Conservation (phyloP, 371 early-diverging fungal genomes). For the Cokeromyces recurvatus region DNA sequence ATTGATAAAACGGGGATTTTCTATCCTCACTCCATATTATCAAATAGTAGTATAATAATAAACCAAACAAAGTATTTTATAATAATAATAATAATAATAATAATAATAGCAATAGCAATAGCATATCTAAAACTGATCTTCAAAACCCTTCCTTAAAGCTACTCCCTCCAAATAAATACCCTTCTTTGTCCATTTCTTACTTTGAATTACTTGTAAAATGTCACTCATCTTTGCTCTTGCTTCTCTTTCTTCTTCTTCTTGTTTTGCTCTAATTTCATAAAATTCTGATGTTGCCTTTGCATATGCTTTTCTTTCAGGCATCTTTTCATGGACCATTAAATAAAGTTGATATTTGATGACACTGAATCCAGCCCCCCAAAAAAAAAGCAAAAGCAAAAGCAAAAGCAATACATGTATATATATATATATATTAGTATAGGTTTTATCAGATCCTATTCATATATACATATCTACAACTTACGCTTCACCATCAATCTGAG, state of each 20-base stretch:
- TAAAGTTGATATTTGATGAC: conserved; percentile 76
- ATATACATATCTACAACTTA: too few species aligned
- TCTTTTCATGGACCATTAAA: conserved; percentile 59
- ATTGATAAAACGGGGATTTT: too few species aligned
- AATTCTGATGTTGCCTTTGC: conserved; percentile 66
- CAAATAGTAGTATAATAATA: too few species aligned
- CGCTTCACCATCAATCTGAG: conserved; percentile 64
- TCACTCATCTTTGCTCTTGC: conserved; percentile 51
- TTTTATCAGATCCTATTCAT: too few species aligned
- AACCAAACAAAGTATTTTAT: conserved; percentile 16
- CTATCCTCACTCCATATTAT: too few species aligned
- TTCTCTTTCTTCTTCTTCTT: conserved; percentile 67
- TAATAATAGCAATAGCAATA: too few species aligned
- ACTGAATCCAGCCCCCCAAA: conserved; percentile 35
- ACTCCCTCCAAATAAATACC: conserved; percentile 36
- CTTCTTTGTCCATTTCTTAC: conserved; percentile 29
- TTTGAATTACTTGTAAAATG: conserved; percentile 15
- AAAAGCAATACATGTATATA: too few species aligned
- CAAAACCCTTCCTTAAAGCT: too few species aligned
- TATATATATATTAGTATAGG: too few species aligned
- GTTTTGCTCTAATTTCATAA: conserved; percentile 65
- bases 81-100: too few species aligned
- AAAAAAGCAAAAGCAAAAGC: too few species aligned
- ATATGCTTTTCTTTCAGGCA: conserved; percentile 72
- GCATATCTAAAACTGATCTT: too few species aligned